phyloP scores from a whole-genome alignment of 1,284 basidiomycete genomes.

The Rhizoctonia solani region DNA sequence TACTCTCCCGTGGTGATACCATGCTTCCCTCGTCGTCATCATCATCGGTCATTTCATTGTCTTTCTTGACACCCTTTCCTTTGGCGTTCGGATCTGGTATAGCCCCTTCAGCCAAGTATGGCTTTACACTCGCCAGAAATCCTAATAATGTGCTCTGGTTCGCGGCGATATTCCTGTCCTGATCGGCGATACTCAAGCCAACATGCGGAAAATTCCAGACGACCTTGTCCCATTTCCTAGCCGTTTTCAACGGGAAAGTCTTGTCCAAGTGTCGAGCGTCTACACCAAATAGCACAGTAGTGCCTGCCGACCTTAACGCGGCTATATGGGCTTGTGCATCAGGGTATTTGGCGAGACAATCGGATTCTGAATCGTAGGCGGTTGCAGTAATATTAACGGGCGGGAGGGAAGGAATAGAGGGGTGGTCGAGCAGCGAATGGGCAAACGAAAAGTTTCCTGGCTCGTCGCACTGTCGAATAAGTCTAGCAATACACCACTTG shows the following conservation, averaged over 20 bases:
- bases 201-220: constrained; percentile 98
- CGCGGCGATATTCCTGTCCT: constrained; percentile 89
- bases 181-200: constrained; percentile 92
- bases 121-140: constrained; percentile 77
- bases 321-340: constrained; percentile 63
- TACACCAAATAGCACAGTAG: constrained; percentile 77
- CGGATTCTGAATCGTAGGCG: constrained; percentile 79
- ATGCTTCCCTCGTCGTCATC: constrained; percentile 50
- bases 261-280: constrained; percentile 82
- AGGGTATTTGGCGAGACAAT: constrained; percentile 84
- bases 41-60: constrained; percentile 49
- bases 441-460: constrained; percentile 90
- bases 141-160: constrained; percentile 89
- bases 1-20: constrained; percentile 40
- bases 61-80: constrained; percentile 52
- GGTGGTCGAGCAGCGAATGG: constrained; percentile 63
- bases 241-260: constrained; percentile 55
- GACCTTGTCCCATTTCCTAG: constrained; percentile 73
- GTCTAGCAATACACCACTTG: too few relatives aligned
- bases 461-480: too few relatives aligned
- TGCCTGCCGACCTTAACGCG: constrained; percentile 62
- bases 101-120: constrained; percentile 64
- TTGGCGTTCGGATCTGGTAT: constrained; percentile 49
- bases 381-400: constrained; percentile 81
- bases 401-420: constrained; percentile 57